Conservation (phyloP, 495 filamentous ascomycete species). For the Tuber magnatum region DNA sequence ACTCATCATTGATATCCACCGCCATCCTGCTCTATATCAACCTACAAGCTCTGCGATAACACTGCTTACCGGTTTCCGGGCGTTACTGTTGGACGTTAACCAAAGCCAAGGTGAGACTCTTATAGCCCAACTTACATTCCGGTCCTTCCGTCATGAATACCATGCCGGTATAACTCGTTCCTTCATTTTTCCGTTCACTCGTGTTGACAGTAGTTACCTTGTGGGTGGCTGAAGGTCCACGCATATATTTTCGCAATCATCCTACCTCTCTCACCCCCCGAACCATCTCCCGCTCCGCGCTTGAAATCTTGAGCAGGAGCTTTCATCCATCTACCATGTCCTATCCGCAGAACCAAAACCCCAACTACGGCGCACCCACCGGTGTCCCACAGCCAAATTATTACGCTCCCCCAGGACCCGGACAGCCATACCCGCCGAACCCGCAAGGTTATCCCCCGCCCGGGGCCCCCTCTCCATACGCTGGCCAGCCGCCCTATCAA, state of each 20-base stretch:
- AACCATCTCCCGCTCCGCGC: background rate
- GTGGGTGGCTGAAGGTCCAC: background rate
- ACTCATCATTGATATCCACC: background rate
- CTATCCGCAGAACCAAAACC: background rate
- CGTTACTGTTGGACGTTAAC: background rate
- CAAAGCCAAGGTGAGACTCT: background rate
- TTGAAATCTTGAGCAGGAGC: background rate
- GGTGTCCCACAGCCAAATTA: background rate
- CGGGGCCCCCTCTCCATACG: constrained; percentile 1
- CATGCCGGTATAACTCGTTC: too few species aligned
- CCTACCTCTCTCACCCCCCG: background rate
- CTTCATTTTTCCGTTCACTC: background rate
- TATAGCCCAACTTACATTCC: background rate
- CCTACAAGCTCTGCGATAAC: background rate
- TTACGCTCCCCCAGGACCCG: constrained; percentile 19
- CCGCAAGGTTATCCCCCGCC: constrained; percentile 37
- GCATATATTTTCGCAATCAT: background rate
- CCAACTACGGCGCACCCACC: background rate
- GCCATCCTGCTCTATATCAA: background rate
- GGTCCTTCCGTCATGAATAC: background rate
- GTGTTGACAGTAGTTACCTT: background rate
- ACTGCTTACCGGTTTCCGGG: background rate
- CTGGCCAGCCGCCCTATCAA: constrained; percentile 23
- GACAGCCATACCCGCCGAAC: constrained; percentile 36
- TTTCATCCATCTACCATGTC: background rate